Evolutionary conservation across 2,329 filamentous ascomycete species (phyloP).

Genomic region (Fusarium paranaense): DNA sequence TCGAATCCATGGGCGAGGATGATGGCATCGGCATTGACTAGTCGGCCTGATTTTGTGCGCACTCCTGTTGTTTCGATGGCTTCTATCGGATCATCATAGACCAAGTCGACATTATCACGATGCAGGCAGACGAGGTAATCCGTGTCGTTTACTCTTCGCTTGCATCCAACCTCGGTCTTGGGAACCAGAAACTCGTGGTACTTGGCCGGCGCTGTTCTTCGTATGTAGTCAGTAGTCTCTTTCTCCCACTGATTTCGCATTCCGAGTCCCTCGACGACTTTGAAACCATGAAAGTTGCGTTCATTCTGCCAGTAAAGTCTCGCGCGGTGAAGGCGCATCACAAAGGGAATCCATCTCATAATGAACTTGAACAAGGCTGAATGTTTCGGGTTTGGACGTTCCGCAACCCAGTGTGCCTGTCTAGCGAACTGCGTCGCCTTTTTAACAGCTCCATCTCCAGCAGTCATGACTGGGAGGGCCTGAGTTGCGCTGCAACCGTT

Average conservation of each 20-base stretch:
- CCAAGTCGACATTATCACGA: slow-evolving; percentile 45
- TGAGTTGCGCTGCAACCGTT: slow-evolving; percentile 47
- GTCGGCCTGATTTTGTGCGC: slow-evolving; percentile 28
- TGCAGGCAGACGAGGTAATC: slow-evolving; percentile 48
- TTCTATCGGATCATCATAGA: slow-evolving; percentile 34
- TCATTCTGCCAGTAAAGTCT: slow-evolving; percentile 38
- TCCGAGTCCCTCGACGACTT: slow-evolving; percentile 13
- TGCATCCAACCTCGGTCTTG: slow-evolving; percentile 50
- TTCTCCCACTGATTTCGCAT: slow-evolving; percentile 30
- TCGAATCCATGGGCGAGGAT: slow-evolving; percentile 62
- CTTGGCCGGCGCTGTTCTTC: slow-evolving; percentile 37
- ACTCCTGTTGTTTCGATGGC: slow-evolving; percentile 27
- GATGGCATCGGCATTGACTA: slow-evolving; percentile 49
- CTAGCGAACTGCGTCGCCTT: slow-evolving; percentile 61
- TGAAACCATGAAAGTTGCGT: slow-evolving; percentile 40
- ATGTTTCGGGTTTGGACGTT: slow-evolving; percentile 39
- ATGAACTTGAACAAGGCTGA: slow-evolving; percentile 37
- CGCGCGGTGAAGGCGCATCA: slow-evolving; percentile 35
- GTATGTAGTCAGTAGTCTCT: slow-evolving; percentile 44
- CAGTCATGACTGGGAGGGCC: slow-evolving; percentile 38
- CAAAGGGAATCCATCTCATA: slow-evolving; percentile 41
- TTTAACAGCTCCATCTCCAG: slow-evolving; percentile 43
- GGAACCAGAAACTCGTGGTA: slow-evolving; percentile 49
- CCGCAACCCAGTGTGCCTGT: slow-evolving; percentile 60
- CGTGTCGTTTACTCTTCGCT: slow-evolving; percentile 50